Percentiles rank a stretch among this genome's conserved stretches.
Evolutionary conservation across 495 filamentous ascomycete species (phyloP).

Genomic region (Terfezia claveryi): DNA sequence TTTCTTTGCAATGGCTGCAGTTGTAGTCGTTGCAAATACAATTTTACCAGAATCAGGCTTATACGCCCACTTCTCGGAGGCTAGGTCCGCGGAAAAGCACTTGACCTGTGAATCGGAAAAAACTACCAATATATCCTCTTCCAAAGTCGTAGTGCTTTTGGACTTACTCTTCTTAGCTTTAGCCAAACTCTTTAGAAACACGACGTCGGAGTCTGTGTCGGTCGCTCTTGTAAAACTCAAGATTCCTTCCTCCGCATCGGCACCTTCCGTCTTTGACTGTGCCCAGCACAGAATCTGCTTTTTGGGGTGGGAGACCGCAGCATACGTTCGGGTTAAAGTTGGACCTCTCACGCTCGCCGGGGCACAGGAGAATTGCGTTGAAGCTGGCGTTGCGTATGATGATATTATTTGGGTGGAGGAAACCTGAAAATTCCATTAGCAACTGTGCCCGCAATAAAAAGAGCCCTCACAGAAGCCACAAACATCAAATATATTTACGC

Average conservation of each 20-base stretch:
- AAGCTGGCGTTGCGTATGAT: conserved; percentile 15
- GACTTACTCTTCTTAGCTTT: conserved; percentile 2
- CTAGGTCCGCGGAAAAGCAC: conserved; percentile 13
- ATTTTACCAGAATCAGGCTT: conserved; percentile 1
- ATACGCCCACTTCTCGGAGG: conserved; percentile 12
- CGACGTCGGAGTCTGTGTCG: conserved; percentile 8
- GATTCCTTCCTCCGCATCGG: conserved; percentile 5
- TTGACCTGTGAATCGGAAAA: conserved; percentile 13
- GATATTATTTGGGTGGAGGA: conserved; percentile 14
- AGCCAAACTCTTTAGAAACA: conserved; percentile 12
- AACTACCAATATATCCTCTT: conserved; percentile 6
- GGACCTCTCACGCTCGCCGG: conserved; percentile 2
- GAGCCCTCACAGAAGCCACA: conserved; percentile 4
- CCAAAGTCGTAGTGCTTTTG: not conserved
- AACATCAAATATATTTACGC: conserved; percentile 85
- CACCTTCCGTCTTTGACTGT: conserved; percentile 6
- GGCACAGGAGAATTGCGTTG: conserved; percentile 16
- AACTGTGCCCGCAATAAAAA: not conserved
- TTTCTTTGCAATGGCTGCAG: conserved; percentile 6
- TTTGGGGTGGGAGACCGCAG: conserved; percentile 14
- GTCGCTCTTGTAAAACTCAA: conserved; percentile 4
- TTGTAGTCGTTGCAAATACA: conserved; percentile 12
- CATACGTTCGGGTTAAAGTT: conserved; percentile 12
- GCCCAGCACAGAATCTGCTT: conserved; percentile 17
- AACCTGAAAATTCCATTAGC: conserved; percentile 5